These are phyloP conservation scores for Kwoniella dendrophila DNA, from an alignment of 768 basidiomycete species.

Conservation along the genomic window DNA sequence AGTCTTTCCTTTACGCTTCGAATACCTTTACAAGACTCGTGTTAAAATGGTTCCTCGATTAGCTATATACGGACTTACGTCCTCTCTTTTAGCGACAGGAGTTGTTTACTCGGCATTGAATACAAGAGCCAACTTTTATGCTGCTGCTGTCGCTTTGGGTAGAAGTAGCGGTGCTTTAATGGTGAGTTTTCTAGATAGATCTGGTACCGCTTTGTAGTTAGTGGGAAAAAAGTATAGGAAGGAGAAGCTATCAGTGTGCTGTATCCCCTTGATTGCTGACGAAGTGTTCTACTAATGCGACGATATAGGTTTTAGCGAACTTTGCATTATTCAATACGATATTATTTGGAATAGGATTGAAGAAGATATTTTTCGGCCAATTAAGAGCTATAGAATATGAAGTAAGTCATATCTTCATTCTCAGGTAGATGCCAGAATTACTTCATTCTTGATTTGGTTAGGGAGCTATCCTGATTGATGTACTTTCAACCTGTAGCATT, in stretches of 20 bases:
- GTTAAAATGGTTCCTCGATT: conserved; percentile 55
- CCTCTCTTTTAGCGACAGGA: conserved; percentile 68
- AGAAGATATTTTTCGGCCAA: conserved; percentile 86
- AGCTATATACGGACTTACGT: conserved; percentile 69
- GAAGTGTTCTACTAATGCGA: neutral
- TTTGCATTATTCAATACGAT: conserved; percentile 79
- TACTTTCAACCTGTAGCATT: conserved; percentile 63
- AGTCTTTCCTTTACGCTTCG: neutral
- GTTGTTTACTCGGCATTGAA: conserved; percentile 78
- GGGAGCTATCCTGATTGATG: neutral
- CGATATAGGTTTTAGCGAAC: conserved; percentile 78
- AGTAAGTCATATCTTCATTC: conserved; percentile 60
- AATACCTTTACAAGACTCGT: neutral
- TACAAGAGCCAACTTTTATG: conserved; percentile 88
- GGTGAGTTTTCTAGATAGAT: conserved; percentile 60
- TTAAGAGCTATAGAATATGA: conserved; percentile 87
- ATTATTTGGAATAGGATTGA: conserved; percentile 73
- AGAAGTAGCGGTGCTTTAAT: conserved; percentile 90
- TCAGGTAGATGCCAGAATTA: neutral
- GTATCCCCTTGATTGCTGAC: neutral
- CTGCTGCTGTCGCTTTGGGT: conserved; percentile 87
- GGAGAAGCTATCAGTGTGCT: neutral
- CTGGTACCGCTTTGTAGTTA: neutral
- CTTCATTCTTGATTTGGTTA: neutral
- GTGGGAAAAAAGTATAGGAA: neutral